Evolutionary conservation across 2,329 filamentous ascomycete species (phyloP).

Genomic region (Pseudocercospora cruenta): DNA sequence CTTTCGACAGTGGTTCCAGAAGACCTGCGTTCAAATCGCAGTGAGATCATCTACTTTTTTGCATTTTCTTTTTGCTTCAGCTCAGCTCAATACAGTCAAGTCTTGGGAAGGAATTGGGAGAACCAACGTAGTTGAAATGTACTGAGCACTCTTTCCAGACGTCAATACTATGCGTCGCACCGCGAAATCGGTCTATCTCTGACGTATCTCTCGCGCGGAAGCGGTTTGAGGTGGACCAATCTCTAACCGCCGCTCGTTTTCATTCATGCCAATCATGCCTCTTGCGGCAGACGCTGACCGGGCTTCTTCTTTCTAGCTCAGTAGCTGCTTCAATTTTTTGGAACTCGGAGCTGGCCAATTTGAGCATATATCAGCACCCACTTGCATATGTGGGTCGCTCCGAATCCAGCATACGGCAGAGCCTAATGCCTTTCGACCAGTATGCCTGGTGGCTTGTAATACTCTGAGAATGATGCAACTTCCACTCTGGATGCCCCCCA

Average conservation of each 20-base stretch:
- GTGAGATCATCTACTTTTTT: not conserved
- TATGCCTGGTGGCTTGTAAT: not conserved
- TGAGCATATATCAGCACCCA: not conserved
- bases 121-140: not conserved
- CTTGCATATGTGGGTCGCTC: not conserved
- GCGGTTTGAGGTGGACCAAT: not conserved
- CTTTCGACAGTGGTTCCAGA: not conserved
- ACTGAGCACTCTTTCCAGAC: not conserved
- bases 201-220: not conserved
- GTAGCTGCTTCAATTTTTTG: not conserved
- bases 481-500: not conserved
- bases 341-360: not conserved
- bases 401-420: not conserved
- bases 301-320: not conserved
- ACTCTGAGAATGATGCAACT: not conserved
- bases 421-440: not conserved
- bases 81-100: too few relatives aligned
- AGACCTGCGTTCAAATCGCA: not conserved
- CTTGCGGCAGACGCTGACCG: not conserved
- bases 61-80: not conserved
- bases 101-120: too few relatives aligned
- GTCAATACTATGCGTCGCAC: not conserved
- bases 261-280: not conserved
- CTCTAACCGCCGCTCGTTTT: not conserved
- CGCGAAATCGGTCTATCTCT: not conserved